Evolutionary conservation across 2,329 filamentous ascomycete species (phyloP), one percentile per base, ranked within the genome.

Genomic region (Fusarium devonianum): DNA sequence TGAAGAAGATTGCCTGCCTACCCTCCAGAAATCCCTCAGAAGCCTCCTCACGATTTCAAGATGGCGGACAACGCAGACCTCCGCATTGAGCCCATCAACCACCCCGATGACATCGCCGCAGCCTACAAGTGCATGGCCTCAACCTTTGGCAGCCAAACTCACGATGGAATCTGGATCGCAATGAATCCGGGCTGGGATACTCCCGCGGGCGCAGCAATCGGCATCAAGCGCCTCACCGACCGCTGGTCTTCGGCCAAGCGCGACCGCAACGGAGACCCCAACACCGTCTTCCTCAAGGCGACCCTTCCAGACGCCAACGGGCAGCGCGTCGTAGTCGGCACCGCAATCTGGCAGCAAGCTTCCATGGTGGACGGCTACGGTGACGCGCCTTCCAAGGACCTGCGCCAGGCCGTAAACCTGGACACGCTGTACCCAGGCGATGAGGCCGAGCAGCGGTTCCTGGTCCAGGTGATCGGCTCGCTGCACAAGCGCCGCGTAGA

Each of bases 151-250:
- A 63, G 63, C 12, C 82, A 85, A 60, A 70, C 70, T 10, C 66
- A 67, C 19, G 82, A 85, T 61, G 72, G 69, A 6, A 66, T 84
- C 40, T 85, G 79, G 78, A 71, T 69, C 1, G 67, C 70, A 50
- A 71, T 79, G 68, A 81, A 81, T 49, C 81, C 81, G 0, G 77
- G 72, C 13, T 85, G 81, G 81, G 75, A 83, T 25, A 81, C 77
- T 0, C 68, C 75, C 5, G 67, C 72, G 11, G 81, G 81, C 9
- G 69, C 64, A 18, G 60, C 60, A 0, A 60, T 59, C 2, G 73
- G 70, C 18, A 71, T 70, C 2, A 63, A 65, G 8, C 71, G 72
- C 11, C 58, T 82, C 51, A 63, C 69, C 3, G 56, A 73, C 25
- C 73, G 76, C 17, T 84, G 75, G 73, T 45, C 52, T 2, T 46